Evolutionary conservation across 2,329 filamentous ascomycete species (phyloP), one percentile per base, ranked within the genome.

Genomic region (Cytospora leucostoma): DNA sequence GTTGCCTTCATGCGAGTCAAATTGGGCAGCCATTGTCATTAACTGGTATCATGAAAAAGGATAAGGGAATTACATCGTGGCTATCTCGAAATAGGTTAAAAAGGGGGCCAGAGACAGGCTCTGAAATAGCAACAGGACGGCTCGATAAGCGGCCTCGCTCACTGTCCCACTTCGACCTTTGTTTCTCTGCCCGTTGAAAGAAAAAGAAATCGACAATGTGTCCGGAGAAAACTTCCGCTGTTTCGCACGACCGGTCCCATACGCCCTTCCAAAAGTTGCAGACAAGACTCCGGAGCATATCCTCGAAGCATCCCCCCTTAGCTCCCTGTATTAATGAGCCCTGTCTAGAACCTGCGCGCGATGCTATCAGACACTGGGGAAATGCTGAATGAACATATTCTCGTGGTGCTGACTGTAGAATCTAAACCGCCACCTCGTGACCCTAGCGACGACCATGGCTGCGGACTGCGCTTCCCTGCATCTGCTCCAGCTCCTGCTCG

Each of bases 381-480:
- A 53, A 53, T 37, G 61, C 56, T n/a, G 38, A 37, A 56, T 56
- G 50, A 35, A 59, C 47, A 44, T 53, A 47, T 58, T 63, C 47
- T 21, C 57, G 56, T 35, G 56, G 57, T 44, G 61, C 57, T 52
- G 47, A 57, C 56, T 32, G 33, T 54, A 27, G 40, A 54, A 19
- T 59, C 54, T 56, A 63, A 56, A 54, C 61, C 34, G 50, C 59
- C 53, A 61, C 49, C 40, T 65, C 64, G 64, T 65, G 61, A 21
- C 53, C 64, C 61, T 93, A 97, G 79, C 93, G 93, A 79, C 93
- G 92, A 73, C 93, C 93, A 77, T 95, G 91, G 82, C 91, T 96
- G 82, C 93, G 91, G 75, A 92, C 91, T 74, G 92, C 87, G 75
- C 85, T 92, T 77, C 92, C 92, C 80, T 98, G 94, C 87, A 98